Evolutionary conservation across 139 green algal species (phyloP).

Genomic region (Diplosphaera chodatii): DNA sequence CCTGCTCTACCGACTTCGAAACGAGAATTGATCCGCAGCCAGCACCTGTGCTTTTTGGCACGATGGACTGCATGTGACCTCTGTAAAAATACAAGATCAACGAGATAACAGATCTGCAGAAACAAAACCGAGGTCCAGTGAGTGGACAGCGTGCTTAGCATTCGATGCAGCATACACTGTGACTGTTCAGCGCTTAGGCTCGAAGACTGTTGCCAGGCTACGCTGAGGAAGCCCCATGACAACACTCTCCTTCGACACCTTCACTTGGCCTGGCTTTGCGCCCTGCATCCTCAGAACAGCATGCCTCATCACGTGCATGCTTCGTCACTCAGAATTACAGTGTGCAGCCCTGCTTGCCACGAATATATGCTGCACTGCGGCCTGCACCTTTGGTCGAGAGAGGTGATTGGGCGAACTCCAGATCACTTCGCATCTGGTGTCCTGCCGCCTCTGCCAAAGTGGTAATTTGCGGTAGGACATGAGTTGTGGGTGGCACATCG

Average conservation of each 20-base stretch:
- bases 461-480: not conserved
- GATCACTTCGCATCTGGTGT: not conserved
- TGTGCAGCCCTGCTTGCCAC: not conserved
- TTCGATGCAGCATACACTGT: no score
- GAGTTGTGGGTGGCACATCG: not conserved
- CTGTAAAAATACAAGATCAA: no score
- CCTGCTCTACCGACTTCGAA: no score
- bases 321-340: no score
- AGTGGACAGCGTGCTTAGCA: no score
- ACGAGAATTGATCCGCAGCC: no score
- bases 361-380: not conserved
- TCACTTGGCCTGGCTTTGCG: not conserved
- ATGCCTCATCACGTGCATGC: not conserved
- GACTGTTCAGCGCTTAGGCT: no score
- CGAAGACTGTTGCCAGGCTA: not conserved
- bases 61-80: no score
- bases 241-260: not conserved
- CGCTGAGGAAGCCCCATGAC: not conserved
- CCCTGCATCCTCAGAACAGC: not conserved
- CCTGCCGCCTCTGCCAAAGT: not conserved
- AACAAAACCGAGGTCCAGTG: no score
- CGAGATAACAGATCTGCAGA: no score
- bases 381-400: not conserved
- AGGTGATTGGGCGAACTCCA: not conserved
- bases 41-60: no score